Evolutionary conservation across 2,329 filamentous ascomycete genomes (phyloP), one percentile per base, ranked within the genome.

Genomic region (Aspergillus ochraceoroseus): DNA sequence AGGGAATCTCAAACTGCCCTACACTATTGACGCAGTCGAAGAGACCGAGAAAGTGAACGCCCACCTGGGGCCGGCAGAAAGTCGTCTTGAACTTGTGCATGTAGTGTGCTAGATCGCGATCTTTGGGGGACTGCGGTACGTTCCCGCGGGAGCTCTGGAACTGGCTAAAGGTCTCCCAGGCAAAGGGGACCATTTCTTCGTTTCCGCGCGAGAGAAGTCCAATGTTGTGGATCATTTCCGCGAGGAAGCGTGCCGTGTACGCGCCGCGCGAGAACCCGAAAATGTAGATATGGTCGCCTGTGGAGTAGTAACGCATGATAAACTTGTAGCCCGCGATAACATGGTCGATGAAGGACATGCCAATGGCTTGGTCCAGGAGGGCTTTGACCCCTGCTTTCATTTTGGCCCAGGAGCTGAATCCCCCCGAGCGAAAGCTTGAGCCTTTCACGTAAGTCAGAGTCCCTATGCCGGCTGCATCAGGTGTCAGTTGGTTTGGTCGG

Each of bases 11-110:
- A 15, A 48, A 48, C 27, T 48, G 43, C 8, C 46, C 46, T 4
- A 76, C 72, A 2, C 69, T 73, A 52, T 72, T 74, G 28, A 77
- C 74, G 43, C 70, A 73, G 49, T 77, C 74, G 62, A 73, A 77
- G 28, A 76, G 64, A 1, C 74, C 74, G n/a, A 77, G 68, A 55
- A 77, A 76, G 53, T 72, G 71, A 5, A 76, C 67, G 30, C 47
- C 42, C 34, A 74, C 70, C 30, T 70, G 66, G 12, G 58, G 54
- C 27, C 68, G 67, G 48, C 70, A 74, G 43, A 75, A 75, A 0
- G 71, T 74, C 14, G 64, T 62, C 33, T 68, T 69, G 40, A 75
- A 75, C 1, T 70, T 69, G 0, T 58, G 56, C 43, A 73, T 63
- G 46, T 53, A 57, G 11, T 44, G 34, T 7, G 47, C 47, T 20